Evolutionary conservation across 1,139 yeast species (phyloP).

Genomic region (Torulaspora globosa): DNA sequence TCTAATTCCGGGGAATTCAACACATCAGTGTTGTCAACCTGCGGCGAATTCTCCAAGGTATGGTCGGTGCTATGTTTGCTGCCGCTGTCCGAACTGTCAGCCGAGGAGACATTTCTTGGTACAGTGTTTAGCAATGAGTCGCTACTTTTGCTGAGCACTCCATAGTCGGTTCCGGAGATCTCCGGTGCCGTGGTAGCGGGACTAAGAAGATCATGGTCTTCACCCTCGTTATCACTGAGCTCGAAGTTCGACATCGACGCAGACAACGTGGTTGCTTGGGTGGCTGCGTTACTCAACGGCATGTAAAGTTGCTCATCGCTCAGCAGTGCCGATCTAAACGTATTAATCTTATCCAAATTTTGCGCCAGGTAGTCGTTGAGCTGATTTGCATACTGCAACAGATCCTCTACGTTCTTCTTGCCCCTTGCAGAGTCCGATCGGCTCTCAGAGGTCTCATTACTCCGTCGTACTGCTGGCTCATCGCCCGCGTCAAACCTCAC

Average conservation of each 20-base stretch:
- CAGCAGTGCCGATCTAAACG: slow-evolving; percentile 23
- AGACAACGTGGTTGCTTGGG: slow-evolving; percentile 25
- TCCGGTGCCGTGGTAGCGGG: slow-evolving; percentile 11
- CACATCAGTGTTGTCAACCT: slow-evolving; percentile 5
- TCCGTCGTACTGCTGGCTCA: slow-evolving; percentile 4
- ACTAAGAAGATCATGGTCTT: slow-evolving; percentile 14
- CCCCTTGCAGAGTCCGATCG: slow-evolving; percentile 15
- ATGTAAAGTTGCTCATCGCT: slow-evolving; percentile 15
- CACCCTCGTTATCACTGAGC: slow-evolving; percentile 29
- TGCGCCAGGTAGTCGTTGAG: slow-evolving; percentile 31
- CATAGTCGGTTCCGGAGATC: background rate
- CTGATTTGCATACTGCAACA: slow-evolving; percentile 32
- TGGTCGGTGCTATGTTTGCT: slow-evolving; percentile 3
- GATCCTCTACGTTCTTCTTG: slow-evolving; percentile 31
- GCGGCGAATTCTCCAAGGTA: slow-evolving; percentile 12
- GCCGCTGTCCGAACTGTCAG: background rate
- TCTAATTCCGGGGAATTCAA: slow-evolving; percentile 6
- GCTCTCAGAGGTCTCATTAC: slow-evolving; percentile 6
- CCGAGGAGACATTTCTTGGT: slow-evolving; percentile 2
- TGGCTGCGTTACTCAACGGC: slow-evolving; percentile 24
- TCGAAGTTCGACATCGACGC: slow-evolving; percentile 35
- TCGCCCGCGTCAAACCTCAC: slow-evolving; percentile 27
- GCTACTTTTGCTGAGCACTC: slow-evolving; percentile 4
- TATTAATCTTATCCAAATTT: slow-evolving; percentile 27
- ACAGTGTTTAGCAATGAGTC: slow-evolving; percentile 7